phyloP scores from a whole-genome alignment of 2,329 filamentous ascomycete genomes.

The Diplodia intermedia region DNA sequence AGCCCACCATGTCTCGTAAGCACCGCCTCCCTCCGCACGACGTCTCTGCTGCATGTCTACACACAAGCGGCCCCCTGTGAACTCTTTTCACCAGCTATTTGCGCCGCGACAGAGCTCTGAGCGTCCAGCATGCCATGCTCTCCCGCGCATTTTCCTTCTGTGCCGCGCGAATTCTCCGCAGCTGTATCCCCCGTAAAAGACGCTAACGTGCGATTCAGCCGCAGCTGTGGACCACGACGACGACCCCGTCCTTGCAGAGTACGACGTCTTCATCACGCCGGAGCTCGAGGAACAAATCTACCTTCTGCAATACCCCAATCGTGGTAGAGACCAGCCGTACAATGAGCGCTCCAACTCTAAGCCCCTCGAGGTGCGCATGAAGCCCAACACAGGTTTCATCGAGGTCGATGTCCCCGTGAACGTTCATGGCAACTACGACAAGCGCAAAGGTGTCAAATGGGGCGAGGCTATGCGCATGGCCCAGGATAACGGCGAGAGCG shows the following conservation, averaged over 20 bases:
- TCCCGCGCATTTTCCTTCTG: neutral
- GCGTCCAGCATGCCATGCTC: neutral
- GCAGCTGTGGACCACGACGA: conserved; percentile 43
- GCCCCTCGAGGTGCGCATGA: conserved; percentile 80
- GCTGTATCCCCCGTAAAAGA: neutral
- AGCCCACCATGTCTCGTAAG: conserved; percentile 43
- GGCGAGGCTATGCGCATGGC: conserved; percentile 73
- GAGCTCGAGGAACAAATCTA: conserved; percentile 66
- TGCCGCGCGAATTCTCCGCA: neutral
- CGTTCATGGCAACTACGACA: conserved; percentile 77
- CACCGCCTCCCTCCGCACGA: conserved; percentile 8
- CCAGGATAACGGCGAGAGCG: conserved; percentile 52
- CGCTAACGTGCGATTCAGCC: conserved; percentile 5
- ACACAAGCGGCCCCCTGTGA: neutral
- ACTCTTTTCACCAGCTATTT: neutral
- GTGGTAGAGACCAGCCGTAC: conserved; percentile 69
- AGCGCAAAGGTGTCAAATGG: conserved; percentile 80
- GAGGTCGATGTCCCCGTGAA: conserved; percentile 89
- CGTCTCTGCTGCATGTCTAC: conserved; percentile 16
- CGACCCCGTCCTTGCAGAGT: conserved; percentile 62
- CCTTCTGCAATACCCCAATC: conserved; percentile 89
- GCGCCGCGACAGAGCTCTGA: neutral
- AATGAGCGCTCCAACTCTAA: conserved; percentile 61
- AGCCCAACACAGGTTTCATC: conserved; percentile 80
- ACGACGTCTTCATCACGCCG: conserved; percentile 87